phyloP scores from a whole-genome alignment of 2,329 filamentous ascomycete species.

The Aureobasidium sp. region DNA sequence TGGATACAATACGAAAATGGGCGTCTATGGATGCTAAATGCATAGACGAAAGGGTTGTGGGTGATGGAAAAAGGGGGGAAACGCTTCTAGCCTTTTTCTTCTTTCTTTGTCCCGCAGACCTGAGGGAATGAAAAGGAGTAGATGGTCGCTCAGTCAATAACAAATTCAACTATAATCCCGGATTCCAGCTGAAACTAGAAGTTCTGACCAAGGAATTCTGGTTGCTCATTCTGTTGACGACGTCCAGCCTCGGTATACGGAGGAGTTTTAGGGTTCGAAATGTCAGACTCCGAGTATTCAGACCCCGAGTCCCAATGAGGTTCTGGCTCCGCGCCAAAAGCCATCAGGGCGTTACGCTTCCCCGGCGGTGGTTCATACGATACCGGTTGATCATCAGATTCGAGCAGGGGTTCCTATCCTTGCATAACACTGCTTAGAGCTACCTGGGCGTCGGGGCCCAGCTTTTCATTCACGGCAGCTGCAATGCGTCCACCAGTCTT shows the following conservation, averaged over 20 bases:
- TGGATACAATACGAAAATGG: neutral
- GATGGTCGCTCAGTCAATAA: too few species aligned
- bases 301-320: neutral
- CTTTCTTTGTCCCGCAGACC: neutral
- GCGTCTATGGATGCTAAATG: neutral
- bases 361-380: neutral
- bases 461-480: slow-evolving; percentile 61
- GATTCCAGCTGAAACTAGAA: too few species aligned
- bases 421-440: slow-evolving; percentile 32
- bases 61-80: neutral
- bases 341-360: neutral
- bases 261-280: too few species aligned
- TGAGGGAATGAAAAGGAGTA: neutral
- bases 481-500: slow-evolving; percentile 64
- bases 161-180: too few species aligned
- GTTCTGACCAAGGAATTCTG: too few species aligned
- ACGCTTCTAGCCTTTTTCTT: neutral
- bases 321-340: neutral
- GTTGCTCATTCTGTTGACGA: too few species aligned
- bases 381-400: neutral
- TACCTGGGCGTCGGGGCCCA: slow-evolving; percentile 39
- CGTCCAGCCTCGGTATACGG: too few species aligned
- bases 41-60: neutral
- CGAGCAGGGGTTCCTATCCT: slow-evolving; percentile 16
- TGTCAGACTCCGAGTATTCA: neutral